A percentile compares a stretch with the other conserved stretches of the same genome.
Conservation (phyloP, 2,329 filamentous ascomycete genomes). For the Fusarium algeriense region DNA sequence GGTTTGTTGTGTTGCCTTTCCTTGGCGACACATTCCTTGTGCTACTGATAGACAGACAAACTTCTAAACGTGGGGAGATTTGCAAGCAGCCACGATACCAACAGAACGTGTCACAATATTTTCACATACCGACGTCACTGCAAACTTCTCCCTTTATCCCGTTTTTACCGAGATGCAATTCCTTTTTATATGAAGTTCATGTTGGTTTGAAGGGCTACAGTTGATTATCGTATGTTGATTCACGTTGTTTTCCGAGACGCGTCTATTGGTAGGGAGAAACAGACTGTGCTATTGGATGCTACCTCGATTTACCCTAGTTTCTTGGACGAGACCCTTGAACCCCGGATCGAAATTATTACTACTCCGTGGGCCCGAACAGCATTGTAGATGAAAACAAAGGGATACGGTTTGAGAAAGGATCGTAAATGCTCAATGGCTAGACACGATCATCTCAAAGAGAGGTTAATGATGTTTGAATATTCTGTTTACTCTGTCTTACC, state of each 20-base stretch:
- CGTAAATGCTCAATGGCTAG: background rate
- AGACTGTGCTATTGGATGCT: conserved; percentile 9
- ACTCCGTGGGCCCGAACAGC: background rate
- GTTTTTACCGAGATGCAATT: background rate
- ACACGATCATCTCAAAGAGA: background rate
- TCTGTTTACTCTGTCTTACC: background rate
- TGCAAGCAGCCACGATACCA: conserved; percentile 39
- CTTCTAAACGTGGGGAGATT: conserved; percentile 22
- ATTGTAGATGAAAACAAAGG: background rate
- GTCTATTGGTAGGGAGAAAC: conserved; percentile 30
- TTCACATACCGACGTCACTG: conserved; percentile 30
- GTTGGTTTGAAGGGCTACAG: background rate
- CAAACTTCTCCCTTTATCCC: conserved; percentile 6
- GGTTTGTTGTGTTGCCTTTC: conserved; percentile 21
- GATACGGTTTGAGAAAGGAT: background rate
- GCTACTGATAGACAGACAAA: conserved; percentile 18
- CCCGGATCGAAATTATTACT: conserved; percentile 5
- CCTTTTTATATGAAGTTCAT: background rate
- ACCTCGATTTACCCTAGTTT: conserved; percentile 16
- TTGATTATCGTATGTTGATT: conserved; percentile 11
- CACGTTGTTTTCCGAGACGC: conserved; percentile 31
- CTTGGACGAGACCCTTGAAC: conserved; percentile 25
- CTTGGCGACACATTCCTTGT: conserved; percentile 37
- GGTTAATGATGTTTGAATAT: background rate
- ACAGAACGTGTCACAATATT: conserved; percentile 15